A percentile compares a stretch with the other conserved stretches of the same genome.
Conservation (phyloP, 495 filamentous ascomycete species). For the Lasiosphaeria miniovina region DNA sequence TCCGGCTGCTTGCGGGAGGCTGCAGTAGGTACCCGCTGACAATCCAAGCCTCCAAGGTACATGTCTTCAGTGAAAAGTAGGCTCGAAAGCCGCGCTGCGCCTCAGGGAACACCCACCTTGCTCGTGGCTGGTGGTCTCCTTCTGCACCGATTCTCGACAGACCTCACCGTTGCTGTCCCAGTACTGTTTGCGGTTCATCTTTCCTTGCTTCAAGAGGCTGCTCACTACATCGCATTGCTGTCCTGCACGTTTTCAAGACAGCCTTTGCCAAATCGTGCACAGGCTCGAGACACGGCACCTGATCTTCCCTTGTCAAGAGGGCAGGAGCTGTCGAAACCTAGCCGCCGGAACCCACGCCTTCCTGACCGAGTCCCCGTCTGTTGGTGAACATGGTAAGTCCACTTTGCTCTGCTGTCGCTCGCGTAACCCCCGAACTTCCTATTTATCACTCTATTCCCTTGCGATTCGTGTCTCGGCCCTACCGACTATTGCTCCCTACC, state of each 20-base stretch:
- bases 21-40: background rate
- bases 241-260: background rate
- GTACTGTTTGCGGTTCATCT: background rate
- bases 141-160: background rate
- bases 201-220: background rate
- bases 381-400: slow-evolving; percentile 16
- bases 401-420: background rate
- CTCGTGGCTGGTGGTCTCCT: slow-evolving; percentile 1
- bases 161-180: background rate
- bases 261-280: background rate
- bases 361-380: slow-evolving; percentile 1
- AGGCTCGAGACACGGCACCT: background rate
- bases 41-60: background rate
- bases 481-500: no score
- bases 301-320: background rate
- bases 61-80: background rate
- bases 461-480: no score
- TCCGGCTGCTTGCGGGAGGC: background rate
- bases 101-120: slow-evolving; percentile 1
- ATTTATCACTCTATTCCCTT: background rate
- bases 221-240: background rate
- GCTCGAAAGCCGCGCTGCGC: background rate
- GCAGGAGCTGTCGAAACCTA: slow-evolving; percentile 13
- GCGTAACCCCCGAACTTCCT: background rate
- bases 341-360: slow-evolving; percentile 4